Evolutionary conservation across 352 stramenopile genomes (phyloP).

Genomic region (Hyaloperonospora arabidopsidis): DNA sequence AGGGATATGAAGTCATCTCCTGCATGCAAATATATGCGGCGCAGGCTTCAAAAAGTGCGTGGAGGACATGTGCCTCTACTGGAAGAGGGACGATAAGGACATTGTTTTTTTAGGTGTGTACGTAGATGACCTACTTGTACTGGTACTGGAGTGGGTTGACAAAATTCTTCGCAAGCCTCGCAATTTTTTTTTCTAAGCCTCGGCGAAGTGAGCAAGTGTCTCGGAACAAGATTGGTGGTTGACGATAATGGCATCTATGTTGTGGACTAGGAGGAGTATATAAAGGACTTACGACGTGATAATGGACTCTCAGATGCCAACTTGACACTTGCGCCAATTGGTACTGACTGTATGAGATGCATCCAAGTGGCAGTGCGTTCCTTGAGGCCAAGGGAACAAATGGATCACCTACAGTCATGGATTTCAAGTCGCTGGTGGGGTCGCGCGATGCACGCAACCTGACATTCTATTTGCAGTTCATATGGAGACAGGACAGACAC

Average conservation of each 20-base stretch:
- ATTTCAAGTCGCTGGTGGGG: too few relatives aligned
- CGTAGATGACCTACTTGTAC: not conserved
- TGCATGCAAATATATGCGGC: slow-evolving; percentile 6
- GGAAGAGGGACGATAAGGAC: not conserved
- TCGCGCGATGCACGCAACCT: too few relatives aligned
- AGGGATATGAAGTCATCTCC: slow-evolving; percentile 18
- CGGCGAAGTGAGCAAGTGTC: not conserved
- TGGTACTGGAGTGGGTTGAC: not conserved
- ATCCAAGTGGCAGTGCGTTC: too few relatives aligned
- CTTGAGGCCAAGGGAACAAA: too few relatives aligned
- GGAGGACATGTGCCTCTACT: not conserved
- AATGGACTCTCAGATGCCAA: too few relatives aligned
- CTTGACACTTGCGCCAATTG: too few relatives aligned
- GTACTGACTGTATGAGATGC: too few relatives aligned
- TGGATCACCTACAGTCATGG: too few relatives aligned
- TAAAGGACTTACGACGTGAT: too few relatives aligned
- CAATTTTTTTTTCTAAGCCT: not conserved
- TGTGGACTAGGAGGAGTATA: too few relatives aligned
- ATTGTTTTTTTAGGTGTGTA: not conserved
- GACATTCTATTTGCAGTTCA: too few relatives aligned
- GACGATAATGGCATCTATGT: not conserved
- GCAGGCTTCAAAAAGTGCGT: not conserved
- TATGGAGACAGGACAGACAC: too few relatives aligned
- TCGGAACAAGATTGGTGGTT: not conserved
- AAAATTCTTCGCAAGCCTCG: not conserved